Base-by-base conservation (phyloP, 768 basidiomycete genomes). In the Hypsizygus marmoreus region DNA sequence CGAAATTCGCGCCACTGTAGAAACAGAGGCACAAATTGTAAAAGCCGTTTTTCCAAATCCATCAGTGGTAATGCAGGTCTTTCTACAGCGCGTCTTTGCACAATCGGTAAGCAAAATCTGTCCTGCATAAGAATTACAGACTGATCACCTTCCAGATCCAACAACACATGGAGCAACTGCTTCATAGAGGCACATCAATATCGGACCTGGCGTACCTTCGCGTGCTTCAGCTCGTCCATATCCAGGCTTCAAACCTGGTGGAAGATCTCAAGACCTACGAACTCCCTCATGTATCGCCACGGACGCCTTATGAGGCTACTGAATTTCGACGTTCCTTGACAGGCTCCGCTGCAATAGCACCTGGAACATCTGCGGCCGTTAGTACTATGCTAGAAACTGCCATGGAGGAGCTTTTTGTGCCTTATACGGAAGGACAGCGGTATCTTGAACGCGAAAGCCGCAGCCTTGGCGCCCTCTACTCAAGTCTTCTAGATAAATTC, bases 21-120 rank as follows among this genome's bases (percentile, higher is more conserved):
- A 87, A 25, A 94, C 95, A 45, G 97, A 99, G 67, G 88, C 91
- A 0, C 93, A 97, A 61, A 99, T 99, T 41, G 95, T 99, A 22
- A 95, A 97, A 64, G 95, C 94, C 3, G 97, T 99, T 10, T 99
- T 99, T 65, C 97, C 97, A 1, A 93, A 95, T 56, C 95, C 97
- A 7, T 82, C 88, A 13, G 81, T 91, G 12, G 97, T 99, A 3
- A 95, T 98, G 92, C 93, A 97, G 64, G 95, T 97, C 12, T 98
- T 99, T 67, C 64, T 99, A 31, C 97, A 97, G 59, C 79, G 97
- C 25, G 92, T 99, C 1, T 99, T 99, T 68, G 95, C 95, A 2
- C 97, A 97, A 74, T 91, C 93, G 36, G 94, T 95, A 65, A 55
- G 89, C 11, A 8, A 10, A 6, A 32, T 20, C 14, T 12, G n/a